Percentiles rank a stretch among this genome's conserved stretches.
Conservation (phyloP, 805 yeast genomes). For the Wickerhamiella occidentalis region DNA sequence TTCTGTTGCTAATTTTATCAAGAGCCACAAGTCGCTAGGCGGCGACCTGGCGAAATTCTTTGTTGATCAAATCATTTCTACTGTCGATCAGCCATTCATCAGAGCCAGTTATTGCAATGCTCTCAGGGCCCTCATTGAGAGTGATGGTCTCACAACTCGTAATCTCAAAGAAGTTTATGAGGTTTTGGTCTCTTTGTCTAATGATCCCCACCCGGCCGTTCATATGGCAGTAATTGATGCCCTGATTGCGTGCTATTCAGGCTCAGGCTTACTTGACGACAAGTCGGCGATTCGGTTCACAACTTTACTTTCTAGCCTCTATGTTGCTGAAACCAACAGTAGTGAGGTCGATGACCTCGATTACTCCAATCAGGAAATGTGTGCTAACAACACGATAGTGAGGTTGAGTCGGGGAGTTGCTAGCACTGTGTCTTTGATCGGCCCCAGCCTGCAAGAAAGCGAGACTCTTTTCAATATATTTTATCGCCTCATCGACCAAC, state of each 20-base stretch:
- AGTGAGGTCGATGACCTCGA: slow-evolving; percentile 33
- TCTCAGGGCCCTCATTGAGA: slow-evolving; percentile 1
- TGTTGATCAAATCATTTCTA: slow-evolving; percentile 7
- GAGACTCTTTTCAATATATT: slow-evolving; percentile 17
- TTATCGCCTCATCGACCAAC: slow-evolving; percentile 28
- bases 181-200: slow-evolving; percentile 36
- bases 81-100: slow-evolving; percentile 14
- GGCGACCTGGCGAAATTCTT: slow-evolving; percentile 7
- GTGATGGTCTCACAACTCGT: background rate
- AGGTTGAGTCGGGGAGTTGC: background rate
- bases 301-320: slow-evolving; percentile 30
- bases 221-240: slow-evolving; percentile 62
- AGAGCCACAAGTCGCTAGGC: background rate
- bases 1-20: background rate
- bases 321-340: slow-evolving; percentile 40
- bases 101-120: slow-evolving; percentile 13
- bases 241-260: slow-evolving; percentile 42
- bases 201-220: slow-evolving; percentile 78
- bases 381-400: background rate
- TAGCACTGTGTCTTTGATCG: slow-evolving; percentile 26
- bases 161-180: background rate
- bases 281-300: slow-evolving; percentile 36
- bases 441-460: slow-evolving; percentile 39
- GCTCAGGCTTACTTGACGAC: slow-evolving; percentile 38
- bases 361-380: slow-evolving; percentile 39